Conservation (phyloP, 2,329 filamentous ascomycete genomes). For the Phaeosphaeriaceae sp. region DNA sequence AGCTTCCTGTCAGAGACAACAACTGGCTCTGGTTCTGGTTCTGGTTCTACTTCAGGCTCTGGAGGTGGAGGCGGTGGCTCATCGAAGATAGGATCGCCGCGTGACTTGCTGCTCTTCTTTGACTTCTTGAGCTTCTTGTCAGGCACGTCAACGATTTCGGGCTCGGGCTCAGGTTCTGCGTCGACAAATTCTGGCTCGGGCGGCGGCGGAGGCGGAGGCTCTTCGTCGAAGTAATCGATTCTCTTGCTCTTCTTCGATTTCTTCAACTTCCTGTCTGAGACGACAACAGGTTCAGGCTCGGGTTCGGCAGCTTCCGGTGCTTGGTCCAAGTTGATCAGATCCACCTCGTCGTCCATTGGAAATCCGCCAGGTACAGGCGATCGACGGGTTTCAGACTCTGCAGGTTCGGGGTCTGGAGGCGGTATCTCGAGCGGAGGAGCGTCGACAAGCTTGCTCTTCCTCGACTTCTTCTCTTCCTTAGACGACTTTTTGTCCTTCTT, state of each 20-base stretch:
- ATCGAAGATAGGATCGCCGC: conserved; percentile 64
- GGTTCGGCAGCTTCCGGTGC: conserved; percentile 37
- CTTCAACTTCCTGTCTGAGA: conserved; percentile 28
- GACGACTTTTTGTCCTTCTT: conserved; percentile 38
- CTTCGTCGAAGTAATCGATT: conserved; percentile 7
- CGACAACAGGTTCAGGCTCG: conserved; percentile 42
- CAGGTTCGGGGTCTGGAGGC: conserved; percentile 41
- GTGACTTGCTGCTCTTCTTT: conserved; percentile 51
- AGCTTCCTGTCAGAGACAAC: conserved; percentile 28
- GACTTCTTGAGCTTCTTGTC: conserved; percentile 32
- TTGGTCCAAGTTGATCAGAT: conserved; percentile 39
- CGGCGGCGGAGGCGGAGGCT: conserved; percentile 23
- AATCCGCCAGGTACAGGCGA: conserved; percentile 58
- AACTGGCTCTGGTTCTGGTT: conserved; percentile 29
- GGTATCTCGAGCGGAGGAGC: conserved; percentile 32
- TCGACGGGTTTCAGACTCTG: conserved; percentile 37
- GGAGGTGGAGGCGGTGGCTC: conserved; percentile 38
- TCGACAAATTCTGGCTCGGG: conserved; percentile 14
- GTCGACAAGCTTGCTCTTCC: conserved; percentile 36
- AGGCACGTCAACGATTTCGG: conserved; percentile 52
- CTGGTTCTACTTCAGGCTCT: conserved; percentile 29
- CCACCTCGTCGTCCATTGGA: conserved; percentile 53
- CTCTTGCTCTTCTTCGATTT: conserved; percentile 40
- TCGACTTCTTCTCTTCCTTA: conserved; percentile 40
- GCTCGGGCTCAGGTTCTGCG: conserved; percentile 6